Evolutionary conservation across 1,284 basidiomycete species (phyloP).

Genomic region (Cryptococcus jaspeensis): DNA sequence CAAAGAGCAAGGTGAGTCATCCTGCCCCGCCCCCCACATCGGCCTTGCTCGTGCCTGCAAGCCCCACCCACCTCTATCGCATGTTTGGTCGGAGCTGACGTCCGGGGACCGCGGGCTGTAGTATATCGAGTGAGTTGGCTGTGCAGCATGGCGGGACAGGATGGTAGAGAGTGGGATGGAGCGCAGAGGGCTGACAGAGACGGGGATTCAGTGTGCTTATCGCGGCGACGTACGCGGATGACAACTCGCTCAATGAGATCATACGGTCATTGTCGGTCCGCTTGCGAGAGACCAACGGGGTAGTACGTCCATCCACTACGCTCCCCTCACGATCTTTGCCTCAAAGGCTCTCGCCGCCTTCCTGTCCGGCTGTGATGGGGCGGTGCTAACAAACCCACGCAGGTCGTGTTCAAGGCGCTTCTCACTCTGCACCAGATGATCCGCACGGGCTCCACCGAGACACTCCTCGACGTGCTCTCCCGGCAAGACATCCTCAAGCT

Average conservation of each 20-base stretch:
- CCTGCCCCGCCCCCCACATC: too few relatives aligned
- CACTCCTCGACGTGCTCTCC: conserved; percentile 78
- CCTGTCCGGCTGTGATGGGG: too few relatives aligned
- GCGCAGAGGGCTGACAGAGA: conserved; percentile 2
- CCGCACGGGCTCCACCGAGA: conserved; percentile 87
- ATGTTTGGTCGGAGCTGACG: not conserved
- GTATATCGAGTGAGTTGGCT: conserved; percentile 49
- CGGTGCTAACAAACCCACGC: not conserved
- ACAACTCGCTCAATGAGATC: conserved; percentile 87
- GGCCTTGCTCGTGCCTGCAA: not conserved
- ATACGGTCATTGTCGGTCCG: conserved; percentile 79
- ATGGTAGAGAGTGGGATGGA: not conserved
- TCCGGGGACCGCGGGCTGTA: conserved; percentile 12
- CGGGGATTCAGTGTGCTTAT: conserved; percentile 76
- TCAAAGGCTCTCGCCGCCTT: too few relatives aligned
- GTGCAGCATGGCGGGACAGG: not conserved
- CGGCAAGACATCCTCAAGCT: conserved; percentile 74
- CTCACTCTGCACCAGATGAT: conserved; percentile 95
- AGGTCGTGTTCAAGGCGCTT: conserved; percentile 96
- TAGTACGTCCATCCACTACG: conserved; percentile 59
- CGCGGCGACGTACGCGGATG: conserved; percentile 88
- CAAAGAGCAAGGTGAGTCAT: conserved; percentile 81
- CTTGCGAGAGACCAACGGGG: conserved; percentile 83
- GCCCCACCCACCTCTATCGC: not conserved
- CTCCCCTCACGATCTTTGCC: not conserved